Evolutionary conservation across 192 early-diverging fungal genomes (phyloP).

Genomic region (Umbelopsis vinacea): DNA sequence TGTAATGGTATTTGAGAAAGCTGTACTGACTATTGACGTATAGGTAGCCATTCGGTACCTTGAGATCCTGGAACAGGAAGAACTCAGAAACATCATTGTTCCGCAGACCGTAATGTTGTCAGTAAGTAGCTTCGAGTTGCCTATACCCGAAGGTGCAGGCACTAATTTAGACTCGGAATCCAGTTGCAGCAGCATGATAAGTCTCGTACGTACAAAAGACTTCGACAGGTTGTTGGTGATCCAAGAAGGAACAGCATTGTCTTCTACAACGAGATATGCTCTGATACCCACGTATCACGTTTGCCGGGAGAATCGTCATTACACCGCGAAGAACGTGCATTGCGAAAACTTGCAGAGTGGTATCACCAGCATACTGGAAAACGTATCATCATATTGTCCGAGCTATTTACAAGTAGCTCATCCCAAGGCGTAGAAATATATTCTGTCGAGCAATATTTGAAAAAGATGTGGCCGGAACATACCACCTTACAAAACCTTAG

Average conservation of each 20-base stretch:
- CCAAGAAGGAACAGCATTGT: constrained; percentile 57
- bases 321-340: constrained; percentile 59
- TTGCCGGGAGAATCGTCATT: constrained; percentile 42
- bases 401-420: constrained; percentile 33
- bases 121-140: constrained; percentile 36
- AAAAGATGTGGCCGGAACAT: constrained; percentile 39
- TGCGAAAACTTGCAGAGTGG: constrained; percentile 59
- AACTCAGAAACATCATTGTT: constrained; percentile 67
- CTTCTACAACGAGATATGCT: constrained; percentile 74
- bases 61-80: constrained; percentile 71
- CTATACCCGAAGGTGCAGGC: background rate
- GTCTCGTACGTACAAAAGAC: constrained; percentile 61
- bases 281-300: constrained; percentile 42
- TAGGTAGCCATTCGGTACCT: constrained; percentile 62
- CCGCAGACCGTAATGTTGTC: constrained; percentile 66
- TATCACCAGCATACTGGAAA: constrained; percentile 57
- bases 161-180: background rate
- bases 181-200: constrained; percentile 65
- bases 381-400: constrained; percentile 54
- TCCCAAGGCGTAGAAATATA: constrained; percentile 38
- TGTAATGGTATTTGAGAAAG: background rate
- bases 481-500: constrained; percentile 52
- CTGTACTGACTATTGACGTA: background rate
- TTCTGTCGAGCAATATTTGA: constrained; percentile 48
- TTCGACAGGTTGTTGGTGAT: constrained; percentile 64